Percentiles rank a stretch among this genome's conserved stretches.
Evolutionary conservation across 495 filamentous ascomycete genomes (phyloP).

Genomic region (Hyaloscypha hepaticicola): DNA sequence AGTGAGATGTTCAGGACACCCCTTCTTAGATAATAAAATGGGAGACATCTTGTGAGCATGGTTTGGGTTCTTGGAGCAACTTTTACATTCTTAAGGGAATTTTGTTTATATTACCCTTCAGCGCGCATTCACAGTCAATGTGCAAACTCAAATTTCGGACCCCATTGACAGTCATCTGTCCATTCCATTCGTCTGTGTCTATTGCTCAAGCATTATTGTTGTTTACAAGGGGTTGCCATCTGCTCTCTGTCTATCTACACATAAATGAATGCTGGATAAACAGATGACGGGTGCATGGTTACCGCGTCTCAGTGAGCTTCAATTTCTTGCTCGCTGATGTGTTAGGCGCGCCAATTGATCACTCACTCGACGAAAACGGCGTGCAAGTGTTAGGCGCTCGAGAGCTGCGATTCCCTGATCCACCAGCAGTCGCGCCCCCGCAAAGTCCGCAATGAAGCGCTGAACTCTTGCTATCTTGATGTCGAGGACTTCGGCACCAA

Average conservation of each 20-base stretch:
- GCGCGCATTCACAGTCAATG: constrained; percentile 1
- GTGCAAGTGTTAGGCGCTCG: background rate
- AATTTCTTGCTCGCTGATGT: background rate
- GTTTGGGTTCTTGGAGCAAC: background rate
- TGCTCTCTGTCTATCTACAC: too few species aligned
- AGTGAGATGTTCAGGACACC: constrained; percentile 27
- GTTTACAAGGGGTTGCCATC: background rate
- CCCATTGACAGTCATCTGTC: background rate
- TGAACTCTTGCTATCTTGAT: background rate
- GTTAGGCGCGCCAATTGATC: background rate
- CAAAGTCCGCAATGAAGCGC: background rate
- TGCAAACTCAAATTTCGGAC: background rate
- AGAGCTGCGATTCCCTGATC: background rate
- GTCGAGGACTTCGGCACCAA: background rate
- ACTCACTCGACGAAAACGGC: background rate
- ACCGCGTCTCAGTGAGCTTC: background rate
- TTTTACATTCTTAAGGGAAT: background rate
- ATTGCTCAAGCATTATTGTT: background rate
- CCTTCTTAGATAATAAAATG: constrained; percentile 6
- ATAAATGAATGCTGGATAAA: too few species aligned
- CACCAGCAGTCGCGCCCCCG: background rate
- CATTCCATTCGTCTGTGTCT: background rate
- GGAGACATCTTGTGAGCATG: background rate
- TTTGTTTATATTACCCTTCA: background rate
- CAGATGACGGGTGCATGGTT: too few species aligned